Evolutionary conservation across 768 basidiomycete genomes (phyloP), one percentile per base, ranked within the genome.

Genomic region (Nidula microcarpa): DNA sequence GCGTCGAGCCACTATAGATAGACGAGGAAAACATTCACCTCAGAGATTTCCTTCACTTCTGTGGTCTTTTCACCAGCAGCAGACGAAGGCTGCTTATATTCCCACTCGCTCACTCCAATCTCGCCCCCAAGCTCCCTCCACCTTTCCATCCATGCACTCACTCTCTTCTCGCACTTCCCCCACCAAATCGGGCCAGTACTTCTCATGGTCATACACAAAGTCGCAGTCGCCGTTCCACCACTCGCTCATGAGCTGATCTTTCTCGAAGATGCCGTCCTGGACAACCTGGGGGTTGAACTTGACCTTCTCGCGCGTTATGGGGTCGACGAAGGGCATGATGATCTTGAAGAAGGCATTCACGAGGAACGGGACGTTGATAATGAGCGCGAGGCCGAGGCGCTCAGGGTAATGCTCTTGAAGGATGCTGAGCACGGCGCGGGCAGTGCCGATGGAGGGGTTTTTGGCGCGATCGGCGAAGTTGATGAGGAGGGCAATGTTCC

Each of bases 401-500:
- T 96, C 94, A 0, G 91, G 91, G 60, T 92, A 94, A 63, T 94
- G 90, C 18, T 82, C 79, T 61, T 92, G 91, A 11, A 92, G 74
- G 59, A 91, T 87, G 65, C 76, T 68, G 50, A 87, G 75, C 10
- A 82, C 78, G 6, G 77, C 60, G 5, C 75, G 69, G 7, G 79
- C 64, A 9, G 74, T 75, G 41, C 67, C 56, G 6, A 80, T 59
- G 9, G 74, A 68, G 2, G 79, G 74, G 41, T 72, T 81, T 68
- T 89, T 91, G 35, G 78, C 82, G 63, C 79, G 78, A 63, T 89
- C 87, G 4, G 80, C 87, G 50, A 85, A 91, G 72, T 94, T 85
- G 58, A 92, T 84, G 69, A 94, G 80, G 18, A 92, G 72, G 10
- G 76, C 77, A 23, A 93, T 57, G 8, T 80, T 85, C 65, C 90